Evolutionary conservation across 179 eudicot species (phyloP).

Genomic region (Spergularia azorica): DNA sequence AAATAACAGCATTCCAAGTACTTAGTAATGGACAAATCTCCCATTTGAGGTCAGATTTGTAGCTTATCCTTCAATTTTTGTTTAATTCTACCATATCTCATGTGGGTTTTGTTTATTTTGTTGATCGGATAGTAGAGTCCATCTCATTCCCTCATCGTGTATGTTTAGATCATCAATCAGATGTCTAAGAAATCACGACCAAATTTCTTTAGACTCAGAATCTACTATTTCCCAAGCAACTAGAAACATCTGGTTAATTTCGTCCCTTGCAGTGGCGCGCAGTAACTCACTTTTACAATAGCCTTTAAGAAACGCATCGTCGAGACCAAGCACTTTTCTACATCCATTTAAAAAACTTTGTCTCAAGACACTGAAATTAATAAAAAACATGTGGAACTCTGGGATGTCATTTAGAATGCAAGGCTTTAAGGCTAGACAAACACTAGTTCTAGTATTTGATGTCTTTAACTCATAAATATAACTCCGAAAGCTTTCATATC

Average conservation of each 20-base stretch:
- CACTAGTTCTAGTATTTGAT: slow-evolving; percentile 7
- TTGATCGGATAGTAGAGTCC: slow-evolving; percentile 15
- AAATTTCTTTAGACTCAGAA: slow-evolving; percentile 2
- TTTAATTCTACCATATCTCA: no score
- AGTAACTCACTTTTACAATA: slow-evolving; percentile 7
- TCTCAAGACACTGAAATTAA: not conserved
- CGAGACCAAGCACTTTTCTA: slow-evolving; percentile 11
- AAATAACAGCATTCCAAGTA: no score
- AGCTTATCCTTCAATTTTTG: no score
- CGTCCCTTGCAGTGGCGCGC: not conserved
- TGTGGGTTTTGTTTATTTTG: not conserved
- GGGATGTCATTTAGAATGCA: not conserved
- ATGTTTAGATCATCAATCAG: not conserved
- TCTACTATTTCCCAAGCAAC: not conserved
- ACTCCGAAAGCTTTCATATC: not conserved
- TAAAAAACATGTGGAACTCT: slow-evolving; percentile 17
- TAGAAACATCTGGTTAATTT: not conserved
- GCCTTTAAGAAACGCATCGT: slow-evolving; percentile 15
- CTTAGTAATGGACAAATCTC: no score
- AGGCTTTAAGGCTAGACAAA: not conserved
- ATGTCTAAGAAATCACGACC: slow-evolving; percentile 15
- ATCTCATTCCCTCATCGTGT: not conserved
- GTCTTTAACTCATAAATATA: not conserved
- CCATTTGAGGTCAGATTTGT: no score
- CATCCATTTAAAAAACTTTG: slow-evolving; percentile 7